Conservation (phyloP, 331 rosid species). For the Malus hybrid region DNA sequence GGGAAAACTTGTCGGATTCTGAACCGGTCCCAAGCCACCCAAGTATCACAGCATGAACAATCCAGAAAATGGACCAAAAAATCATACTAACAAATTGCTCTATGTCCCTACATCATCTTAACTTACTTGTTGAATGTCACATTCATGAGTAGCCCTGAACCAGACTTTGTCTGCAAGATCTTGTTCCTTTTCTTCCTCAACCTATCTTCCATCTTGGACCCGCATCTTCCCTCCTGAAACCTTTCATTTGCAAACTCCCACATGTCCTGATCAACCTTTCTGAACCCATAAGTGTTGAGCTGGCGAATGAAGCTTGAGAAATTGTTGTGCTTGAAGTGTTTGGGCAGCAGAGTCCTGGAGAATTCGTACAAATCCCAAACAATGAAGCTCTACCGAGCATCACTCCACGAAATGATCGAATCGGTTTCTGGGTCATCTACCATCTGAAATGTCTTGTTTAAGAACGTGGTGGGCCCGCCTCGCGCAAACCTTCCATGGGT, state of each 20-base stretch:
- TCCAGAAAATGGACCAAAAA: background rate
- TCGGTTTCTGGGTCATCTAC: constrained; percentile 72
- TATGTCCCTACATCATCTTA: background rate
- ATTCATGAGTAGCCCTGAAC: constrained; percentile 62
- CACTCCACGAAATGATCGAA: constrained; percentile 55
- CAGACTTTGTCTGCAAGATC: constrained; percentile 79
- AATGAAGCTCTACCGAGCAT: constrained; percentile 50
- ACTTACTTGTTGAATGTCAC: constrained; percentile 76
- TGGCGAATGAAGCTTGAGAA: constrained; percentile 96
- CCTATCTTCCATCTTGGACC: constrained; percentile 72
- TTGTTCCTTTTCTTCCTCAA: constrained; percentile 72
- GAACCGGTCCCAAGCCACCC: too few species aligned
- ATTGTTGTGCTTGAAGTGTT: constrained; percentile 70
- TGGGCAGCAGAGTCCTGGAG: constrained; percentile 60
- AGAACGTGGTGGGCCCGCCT: too few species aligned
- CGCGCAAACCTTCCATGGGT: too few species aligned
- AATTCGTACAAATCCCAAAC: constrained; percentile 83
- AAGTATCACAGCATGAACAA: background rate
- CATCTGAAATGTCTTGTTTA: constrained; percentile 59
- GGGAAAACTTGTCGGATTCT: too few species aligned
- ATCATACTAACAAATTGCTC: background rate
- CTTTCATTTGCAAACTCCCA: too few species aligned
- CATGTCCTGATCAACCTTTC: too few species aligned
- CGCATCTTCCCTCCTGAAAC: too few species aligned
- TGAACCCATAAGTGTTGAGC: constrained; percentile 64